Conservation (phyloP, 805 yeast genomes). For the Saccharomyces mikatae region DNA sequence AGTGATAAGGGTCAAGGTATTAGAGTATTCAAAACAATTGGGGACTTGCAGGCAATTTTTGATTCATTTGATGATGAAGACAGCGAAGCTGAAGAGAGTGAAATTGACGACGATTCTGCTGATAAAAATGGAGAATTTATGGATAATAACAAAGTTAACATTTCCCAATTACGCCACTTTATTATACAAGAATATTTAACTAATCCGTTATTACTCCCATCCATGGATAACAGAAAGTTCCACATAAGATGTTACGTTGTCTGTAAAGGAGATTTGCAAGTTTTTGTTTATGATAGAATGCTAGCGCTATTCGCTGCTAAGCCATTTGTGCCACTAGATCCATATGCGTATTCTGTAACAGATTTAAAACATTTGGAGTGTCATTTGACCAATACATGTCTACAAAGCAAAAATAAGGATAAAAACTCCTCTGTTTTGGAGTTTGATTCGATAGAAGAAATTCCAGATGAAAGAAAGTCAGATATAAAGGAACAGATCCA, state of each 20-base stretch:
- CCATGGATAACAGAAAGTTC: slow-evolving; percentile 65
- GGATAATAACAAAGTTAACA: slow-evolving; percentile 57
- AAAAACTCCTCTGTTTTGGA: slow-evolving; percentile 46
- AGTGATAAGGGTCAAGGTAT: slow-evolving; percentile 97
- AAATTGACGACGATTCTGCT: slow-evolving; percentile 31
- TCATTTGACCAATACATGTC: slow-evolving; percentile 90
- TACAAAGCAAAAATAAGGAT: slow-evolving; percentile 50
- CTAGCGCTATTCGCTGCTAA: slow-evolving; percentile 70
- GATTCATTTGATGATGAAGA: slow-evolving; percentile 77
- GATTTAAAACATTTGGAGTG: slow-evolving; percentile 45
- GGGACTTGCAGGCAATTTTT: slow-evolving; percentile 74
- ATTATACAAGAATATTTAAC: slow-evolving; percentile 75
- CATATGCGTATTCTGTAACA: slow-evolving; percentile 25
- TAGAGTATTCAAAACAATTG: slow-evolving; percentile 66
- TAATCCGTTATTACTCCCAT: slow-evolving; percentile 57
- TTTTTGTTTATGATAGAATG: slow-evolving; percentile 73
- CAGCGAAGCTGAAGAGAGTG: slow-evolving; percentile 53
- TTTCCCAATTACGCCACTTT: slow-evolving; percentile 85
- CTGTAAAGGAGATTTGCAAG: slow-evolving; percentile 64
- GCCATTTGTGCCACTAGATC: slow-evolving; percentile 24
- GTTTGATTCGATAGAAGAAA: slow-evolving; percentile 47
- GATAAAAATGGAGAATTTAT: slow-evolving; percentile 12
- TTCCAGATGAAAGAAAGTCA: slow-evolving; percentile 31
- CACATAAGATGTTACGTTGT: slow-evolving; percentile 83
- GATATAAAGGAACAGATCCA: slow-evolving; percentile 49